phyloP scores from a whole-genome alignment of 495 filamentous ascomycete genomes.

The Peziza echinospora region DNA sequence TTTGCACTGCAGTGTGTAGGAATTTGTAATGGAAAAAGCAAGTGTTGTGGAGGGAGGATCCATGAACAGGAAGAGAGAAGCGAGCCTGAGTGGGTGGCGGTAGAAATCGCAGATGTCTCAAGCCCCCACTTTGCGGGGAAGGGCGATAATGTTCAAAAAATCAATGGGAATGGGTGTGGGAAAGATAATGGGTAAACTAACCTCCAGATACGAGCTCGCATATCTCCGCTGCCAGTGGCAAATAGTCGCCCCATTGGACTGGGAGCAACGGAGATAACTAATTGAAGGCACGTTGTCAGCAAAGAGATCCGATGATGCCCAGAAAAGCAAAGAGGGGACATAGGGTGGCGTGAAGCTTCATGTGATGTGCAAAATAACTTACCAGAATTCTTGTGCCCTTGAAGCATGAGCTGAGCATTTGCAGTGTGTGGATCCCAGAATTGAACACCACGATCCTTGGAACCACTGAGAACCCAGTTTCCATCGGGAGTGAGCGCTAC shows the following conservation, averaged over 20 bases:
- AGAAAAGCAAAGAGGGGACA: too few relatives aligned
- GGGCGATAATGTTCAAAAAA: too few relatives aligned
- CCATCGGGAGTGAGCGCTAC: constrained; percentile 75
- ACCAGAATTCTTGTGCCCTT: constrained; percentile 81
- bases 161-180: too few relatives aligned
- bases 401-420: constrained; percentile 74
- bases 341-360: too few relatives aligned
- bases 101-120: too few relatives aligned
- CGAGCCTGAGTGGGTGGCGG: too few relatives aligned
- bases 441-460: constrained; percentile 75
- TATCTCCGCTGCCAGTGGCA: constrained; percentile 75
- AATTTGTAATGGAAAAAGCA: too few relatives aligned
- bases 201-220: constrained; percentile 72
- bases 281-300: constrained; percentile 9
- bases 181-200: constrained; percentile 11
- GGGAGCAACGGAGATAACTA: constrained; percentile 72
- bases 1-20: too few relatives aligned
- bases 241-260: constrained; percentile 61
- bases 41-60: too few relatives aligned
- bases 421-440: constrained; percentile 84
- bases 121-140: neutral
- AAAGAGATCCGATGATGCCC: too few relatives aligned
- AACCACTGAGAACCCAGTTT: constrained; percentile 76
- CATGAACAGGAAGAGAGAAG: too few relatives aligned
- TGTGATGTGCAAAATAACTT: constrained; percentile 11